Base-by-base conservation (phyloP, 192 early-diverging fungal genomes). In the Coemansia biformis region DNA sequence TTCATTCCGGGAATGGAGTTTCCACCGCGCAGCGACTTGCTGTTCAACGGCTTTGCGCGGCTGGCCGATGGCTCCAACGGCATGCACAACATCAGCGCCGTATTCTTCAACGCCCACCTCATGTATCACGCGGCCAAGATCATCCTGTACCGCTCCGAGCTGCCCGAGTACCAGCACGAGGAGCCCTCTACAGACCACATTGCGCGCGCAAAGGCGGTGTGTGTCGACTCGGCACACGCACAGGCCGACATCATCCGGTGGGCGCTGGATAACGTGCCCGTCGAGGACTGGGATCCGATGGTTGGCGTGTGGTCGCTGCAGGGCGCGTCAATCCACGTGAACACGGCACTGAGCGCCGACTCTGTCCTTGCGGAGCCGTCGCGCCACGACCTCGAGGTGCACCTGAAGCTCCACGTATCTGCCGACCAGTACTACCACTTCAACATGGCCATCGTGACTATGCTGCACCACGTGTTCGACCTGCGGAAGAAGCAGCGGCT, bases 401-500 rank as follows among this genome's bases (percentile, higher is more conserved):
- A 75, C 23, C 37, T 75, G 34, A 67, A 59, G 34, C 51, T 75
- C 30, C 72, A 75, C 30, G 64, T 75, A 16, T 60, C 59, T 12
- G 58, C 72, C 13, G 72, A 68, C 51, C 54, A 75, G 57, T 68
- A 63, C 48, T 75, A 75, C 47, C 65, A 75, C 46, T 75, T 67
- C 43, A 75, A 75, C 52, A 75, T 75, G 72, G 65, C 63, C 16
- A 67, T 75, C 4, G 66, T 75, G 15, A 75, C 72, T 2, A 68
- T 75, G 60, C 72, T 75, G 35, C 72, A 75, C 50, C 64, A 61
- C 24, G 56, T 75, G 10, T 67, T 67, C 42, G 63, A 75, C 37
- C 55, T 75, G 37, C 65, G 72, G 46, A 61, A 62, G 30, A 51
- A 58, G 54, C 63, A 73, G 36, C 53, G 69, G 10, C 38, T 72